Conservation (phyloP, 345 rosid species). For the Brassica cretica region DNA sequence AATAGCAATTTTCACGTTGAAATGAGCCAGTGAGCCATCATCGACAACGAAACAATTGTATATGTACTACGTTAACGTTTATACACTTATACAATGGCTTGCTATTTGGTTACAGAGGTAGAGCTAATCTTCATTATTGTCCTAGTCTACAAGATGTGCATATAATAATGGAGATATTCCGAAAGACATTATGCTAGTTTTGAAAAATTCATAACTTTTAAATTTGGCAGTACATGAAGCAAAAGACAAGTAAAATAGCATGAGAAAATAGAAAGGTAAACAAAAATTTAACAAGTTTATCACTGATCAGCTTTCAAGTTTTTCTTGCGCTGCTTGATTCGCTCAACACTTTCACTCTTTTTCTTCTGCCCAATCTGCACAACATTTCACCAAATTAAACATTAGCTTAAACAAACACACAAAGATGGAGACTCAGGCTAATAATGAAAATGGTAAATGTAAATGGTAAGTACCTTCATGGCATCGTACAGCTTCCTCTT, state of each 20-base stretch:
- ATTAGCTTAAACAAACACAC: background rate
- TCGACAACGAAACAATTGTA: too few relatives aligned
- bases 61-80: too few relatives aligned
- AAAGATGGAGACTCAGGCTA: background rate
- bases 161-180: background rate
- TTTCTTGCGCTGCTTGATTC: conserved; percentile 31
- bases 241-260: background rate
- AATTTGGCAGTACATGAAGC: background rate
- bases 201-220: background rate
- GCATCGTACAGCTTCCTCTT: conserved; percentile 66
- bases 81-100: too few relatives aligned
- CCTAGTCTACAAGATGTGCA: background rate
- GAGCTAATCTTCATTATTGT: background rate
- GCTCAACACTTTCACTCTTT: conserved; percentile 24
- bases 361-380: conserved; percentile 17
- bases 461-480: conserved; percentile 52
- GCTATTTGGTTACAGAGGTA: too few relatives aligned
- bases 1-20: background rate
- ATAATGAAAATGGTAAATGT: background rate
- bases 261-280: background rate
- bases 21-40: background rate
- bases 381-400: conserved; percentile 10
- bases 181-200: background rate
- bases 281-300: conserved; percentile 2
- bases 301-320: conserved; percentile 9